Base-by-base conservation (phyloP, 2,329 filamentous ascomycete species). In the Scytalidium lignicola region DNA sequence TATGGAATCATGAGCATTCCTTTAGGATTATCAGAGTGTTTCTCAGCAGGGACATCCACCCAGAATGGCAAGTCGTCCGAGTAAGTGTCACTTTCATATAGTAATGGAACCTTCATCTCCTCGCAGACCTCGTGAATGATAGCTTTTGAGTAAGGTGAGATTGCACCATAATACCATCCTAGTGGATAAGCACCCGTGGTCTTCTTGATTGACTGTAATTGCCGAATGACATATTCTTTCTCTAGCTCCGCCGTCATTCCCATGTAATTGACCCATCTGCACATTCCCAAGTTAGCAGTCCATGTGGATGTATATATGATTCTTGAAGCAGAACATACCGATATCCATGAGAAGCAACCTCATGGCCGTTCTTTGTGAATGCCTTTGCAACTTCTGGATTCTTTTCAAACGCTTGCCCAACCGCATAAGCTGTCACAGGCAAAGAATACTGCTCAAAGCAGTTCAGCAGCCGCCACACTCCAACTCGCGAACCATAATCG, bases 11-110 rank as follows among this genome's bases (percentile, higher is more conserved):
- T 76, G 6, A 78, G 60, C 44, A 71, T 66, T n/a, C 75, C 74
- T 51, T 75, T 71, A 1, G 40, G 44, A 23, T 47, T 22, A 28
- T 71, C 61, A 12, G 58, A 61, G 13, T 65, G 61, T 5, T 67
- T 62, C 60, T 79, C 76, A 42, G 67, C 62, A 0, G 74, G 74
- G 3, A 78, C 59, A 55, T 79, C 75, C 4, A 71, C 65, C 75
- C 74, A 78, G 60, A 76, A 78, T 0, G 75, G 75, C 8, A 78
- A 63, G 48, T 79, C 76, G 46, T 79, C 76, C 17, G 73, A 72
- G 51, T 78, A 79, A 1, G 67, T 69, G 51, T 79, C 76, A 19
- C 64, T 67, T 23, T 67, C 67, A 65, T 73, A 79, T 1, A 75
- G 57, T 1, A 79, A 67, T 53, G 68, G 67, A 47, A 72, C 69